phyloP scores from a whole-genome alignment of 2,329 filamentous ascomycete species.

The Botrytis galanthina region DNA sequence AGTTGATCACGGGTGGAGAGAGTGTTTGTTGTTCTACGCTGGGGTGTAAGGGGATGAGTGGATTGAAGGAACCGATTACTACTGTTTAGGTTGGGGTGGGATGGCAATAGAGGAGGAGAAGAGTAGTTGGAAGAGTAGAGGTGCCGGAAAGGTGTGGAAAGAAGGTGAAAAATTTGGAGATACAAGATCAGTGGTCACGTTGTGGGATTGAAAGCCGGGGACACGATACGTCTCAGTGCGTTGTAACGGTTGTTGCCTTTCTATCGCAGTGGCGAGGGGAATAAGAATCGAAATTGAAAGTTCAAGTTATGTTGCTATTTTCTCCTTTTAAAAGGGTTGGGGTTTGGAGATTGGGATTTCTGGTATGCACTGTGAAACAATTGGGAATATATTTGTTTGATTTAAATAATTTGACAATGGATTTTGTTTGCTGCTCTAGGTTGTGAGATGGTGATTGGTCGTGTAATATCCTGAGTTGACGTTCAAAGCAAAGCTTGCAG shows the following conservation, averaged over 20 bases:
- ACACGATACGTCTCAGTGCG: neutral
- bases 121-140: neutral
- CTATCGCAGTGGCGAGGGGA: fast-evolving
- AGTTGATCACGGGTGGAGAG: neutral
- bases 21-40: constrained; percentile 6
- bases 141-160: neutral
- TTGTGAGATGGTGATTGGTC: neutral
- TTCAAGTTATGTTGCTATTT: neutral
- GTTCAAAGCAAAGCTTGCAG: neutral
- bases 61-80: constrained; percentile 10
- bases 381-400: neutral
- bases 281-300: neutral
- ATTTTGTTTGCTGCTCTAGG: fast-evolving
- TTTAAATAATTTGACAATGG: fast-evolving
- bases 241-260: no score
- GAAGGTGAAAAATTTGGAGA: fast-evolving
- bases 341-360: neutral
- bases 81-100: neutral
- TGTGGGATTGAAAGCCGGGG: fast-evolving
- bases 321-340: neutral
- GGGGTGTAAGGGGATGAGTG: constrained; percentile 6
- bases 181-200: neutral
- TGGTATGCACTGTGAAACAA: no score
- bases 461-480: neutral
- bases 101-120: neutral